Evolutionary conservation across 2,329 filamentous ascomycete species (phyloP), one percentile per base, ranked within the genome.

Genomic region (Ceratocystis destructans): DNA sequence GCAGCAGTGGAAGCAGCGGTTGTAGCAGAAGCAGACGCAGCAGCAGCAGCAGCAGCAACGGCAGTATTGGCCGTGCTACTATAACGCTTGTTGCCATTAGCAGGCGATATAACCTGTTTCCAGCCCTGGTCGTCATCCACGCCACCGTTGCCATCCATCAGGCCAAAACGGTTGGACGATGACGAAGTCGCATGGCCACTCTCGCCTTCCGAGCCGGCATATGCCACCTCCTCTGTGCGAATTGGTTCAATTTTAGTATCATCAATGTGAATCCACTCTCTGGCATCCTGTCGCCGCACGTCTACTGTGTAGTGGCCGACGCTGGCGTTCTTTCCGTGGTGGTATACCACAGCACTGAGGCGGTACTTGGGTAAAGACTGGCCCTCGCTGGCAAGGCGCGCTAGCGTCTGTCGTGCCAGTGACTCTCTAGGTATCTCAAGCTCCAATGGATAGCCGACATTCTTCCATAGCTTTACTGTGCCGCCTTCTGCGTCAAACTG

Each of bases 281-380:
- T 84, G n/a, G 88, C 90, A 73, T 99, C 94, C 75, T 97, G 93
- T 64, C 94, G 87, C 67, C 92, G 86, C 50, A 96, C 88, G 74
- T 99, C 94, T n/a, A 95, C 93, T 1, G 94, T 99, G 76, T 99
- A 99, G 75, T 99, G 94, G 2, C 94, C 94, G 64, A 90, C 92
- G 69, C 89, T 95, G 45, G 94, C 94, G 71, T 95, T 96, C 79
- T 96, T 96, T 68, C 94, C 94, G 71, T 99, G 94, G 73, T 99
- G 94, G 74, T 99, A 99, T 25, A 99, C 91, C 37, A 96, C 94
- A 22, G 87, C 89, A 69, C 87, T 94, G 15, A 99, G 83, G 62
- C 85, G 86, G 76, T 97, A 99, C 73, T 87, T 89, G 3, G 92
- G 91, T 68, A 89, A 79, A 1, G 85, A 84, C n/a, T 75, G 74